Percentiles rank a stretch among this genome's conserved stretches.
Evolutionary conservation across 306 rosid genomes (phyloP).

Genomic region (Pterocarpus macrocarpus): DNA sequence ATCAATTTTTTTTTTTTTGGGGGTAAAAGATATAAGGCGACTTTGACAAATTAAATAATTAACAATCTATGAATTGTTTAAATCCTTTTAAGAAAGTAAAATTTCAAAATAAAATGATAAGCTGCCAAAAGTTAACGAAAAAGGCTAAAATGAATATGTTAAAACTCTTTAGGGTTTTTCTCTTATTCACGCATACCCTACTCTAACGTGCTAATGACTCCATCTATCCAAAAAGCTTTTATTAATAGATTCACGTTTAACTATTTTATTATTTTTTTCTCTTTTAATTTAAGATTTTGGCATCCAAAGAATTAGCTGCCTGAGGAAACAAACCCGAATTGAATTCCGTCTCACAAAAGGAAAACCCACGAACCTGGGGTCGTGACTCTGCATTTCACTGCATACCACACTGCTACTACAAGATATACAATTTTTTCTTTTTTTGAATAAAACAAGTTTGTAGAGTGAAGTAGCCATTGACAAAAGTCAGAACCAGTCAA

Average conservation of each 20-base stretch:
- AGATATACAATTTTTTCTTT: background rate
- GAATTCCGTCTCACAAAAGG: slow-evolving; percentile 4
- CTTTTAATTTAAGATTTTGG: background rate
- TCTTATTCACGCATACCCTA: background rate
- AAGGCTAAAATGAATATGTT: no score
- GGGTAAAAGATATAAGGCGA: no score
- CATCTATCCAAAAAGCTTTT: background rate
- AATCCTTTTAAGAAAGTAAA: background rate
- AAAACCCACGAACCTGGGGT: background rate
- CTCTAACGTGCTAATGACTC: background rate
- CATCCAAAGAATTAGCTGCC: background rate
- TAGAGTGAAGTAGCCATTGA: background rate
- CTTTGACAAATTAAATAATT: background rate
- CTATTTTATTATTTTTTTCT: background rate
- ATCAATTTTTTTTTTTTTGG: background rate
- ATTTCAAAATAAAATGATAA: no score
- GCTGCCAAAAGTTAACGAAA: no score
- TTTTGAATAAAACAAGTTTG: background rate
- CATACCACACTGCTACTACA: background rate
- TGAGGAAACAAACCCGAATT: background rate
- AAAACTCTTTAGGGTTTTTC: no score
- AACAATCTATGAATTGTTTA: background rate
- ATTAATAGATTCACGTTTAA: background rate
- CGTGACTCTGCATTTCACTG: background rate
- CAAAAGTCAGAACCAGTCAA: slow-evolving; percentile 1